phyloP scores from a whole-genome alignment of 2,329 filamentous ascomycete species.

The Fusarium musae region DNA sequence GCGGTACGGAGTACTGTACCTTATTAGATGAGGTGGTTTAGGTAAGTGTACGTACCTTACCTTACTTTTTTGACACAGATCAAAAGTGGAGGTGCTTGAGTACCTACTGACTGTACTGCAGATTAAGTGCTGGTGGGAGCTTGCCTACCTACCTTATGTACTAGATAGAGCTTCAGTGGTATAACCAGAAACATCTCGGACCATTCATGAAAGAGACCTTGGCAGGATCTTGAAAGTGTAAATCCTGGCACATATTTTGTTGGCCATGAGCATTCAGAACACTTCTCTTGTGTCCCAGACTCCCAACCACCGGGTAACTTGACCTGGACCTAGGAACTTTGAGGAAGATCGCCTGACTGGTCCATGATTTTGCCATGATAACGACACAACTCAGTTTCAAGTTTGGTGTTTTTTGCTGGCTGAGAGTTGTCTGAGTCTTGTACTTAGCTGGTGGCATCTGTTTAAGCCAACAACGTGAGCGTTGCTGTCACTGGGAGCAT shows the following conservation, averaged over 20 bases:
- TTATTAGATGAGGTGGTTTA: background rate
- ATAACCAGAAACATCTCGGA: background rate
- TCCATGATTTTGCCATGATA: background rate
- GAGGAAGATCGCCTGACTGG: background rate
- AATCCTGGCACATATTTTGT: background rate
- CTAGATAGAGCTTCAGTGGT: background rate
- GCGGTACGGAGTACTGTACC: background rate
- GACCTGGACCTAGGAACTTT: background rate
- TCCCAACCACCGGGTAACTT: background rate
- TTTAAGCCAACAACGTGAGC: background rate
- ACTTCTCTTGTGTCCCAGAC: background rate
- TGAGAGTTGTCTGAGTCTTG: background rate
- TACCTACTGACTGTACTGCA: background rate
- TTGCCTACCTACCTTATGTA: background rate
- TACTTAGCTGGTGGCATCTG: background rate
- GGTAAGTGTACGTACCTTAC: constrained; percentile 7
- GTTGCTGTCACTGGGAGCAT: background rate
- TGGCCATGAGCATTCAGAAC: background rate
- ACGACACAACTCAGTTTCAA: background rate
- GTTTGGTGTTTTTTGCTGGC: background rate
- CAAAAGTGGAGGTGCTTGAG: background rate
- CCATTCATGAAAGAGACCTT: background rate
- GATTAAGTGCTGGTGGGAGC: background rate
- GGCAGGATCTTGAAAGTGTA: background rate
- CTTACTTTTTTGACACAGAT: background rate